A percentile compares a stretch with the other conserved stretches of the same genome.
Evolutionary conservation across 2,329 filamentous ascomycete species (phyloP).

Genomic region (Neopestalotiopsis sp.): DNA sequence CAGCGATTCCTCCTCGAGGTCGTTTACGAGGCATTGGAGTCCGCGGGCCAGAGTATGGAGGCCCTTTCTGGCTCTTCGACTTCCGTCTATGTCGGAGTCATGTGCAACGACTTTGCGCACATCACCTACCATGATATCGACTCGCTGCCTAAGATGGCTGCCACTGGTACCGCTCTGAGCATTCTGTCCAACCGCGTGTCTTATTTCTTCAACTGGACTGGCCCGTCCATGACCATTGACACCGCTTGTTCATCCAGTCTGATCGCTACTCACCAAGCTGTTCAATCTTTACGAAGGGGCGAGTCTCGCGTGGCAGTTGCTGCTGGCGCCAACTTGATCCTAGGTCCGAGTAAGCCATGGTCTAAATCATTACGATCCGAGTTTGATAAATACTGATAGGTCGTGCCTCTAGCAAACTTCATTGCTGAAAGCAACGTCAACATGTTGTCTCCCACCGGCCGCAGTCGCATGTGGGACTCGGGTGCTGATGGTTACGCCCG

Average conservation of each 20-base stretch:
- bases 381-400: too few relatives aligned
- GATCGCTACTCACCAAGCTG: conserved; percentile 35
- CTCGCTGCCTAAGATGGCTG: not conserved
- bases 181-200: conserved; percentile 7
- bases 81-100: conserved; percentile 25
- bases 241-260: conserved; percentile 37
- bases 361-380: too few relatives aligned
- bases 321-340: conserved; percentile 16
- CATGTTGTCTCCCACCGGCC: conserved; percentile 31
- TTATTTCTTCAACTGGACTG: conserved; percentile 13
- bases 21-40: conserved; percentile 15
- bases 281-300: conserved; percentile 27
- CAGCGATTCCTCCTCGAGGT: conserved; percentile 4
- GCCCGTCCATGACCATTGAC: conserved; percentile 30
- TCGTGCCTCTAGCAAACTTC: too few relatives aligned
- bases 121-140: not conserved
- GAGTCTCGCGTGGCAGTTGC: conserved; percentile 22
- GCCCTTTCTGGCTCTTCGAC: conserved; percentile 21
- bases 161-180: not conserved
- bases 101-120: conserved; percentile 4
- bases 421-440: conserved; percentile 24
- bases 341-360: not conserved
- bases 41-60: conserved; percentile 23
- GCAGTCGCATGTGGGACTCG: conserved; percentile 41
- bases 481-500: conserved; percentile 56